Base-by-base conservation (phyloP, 2,329 filamentous ascomycete species). In the Neurospora crassa region DNA sequence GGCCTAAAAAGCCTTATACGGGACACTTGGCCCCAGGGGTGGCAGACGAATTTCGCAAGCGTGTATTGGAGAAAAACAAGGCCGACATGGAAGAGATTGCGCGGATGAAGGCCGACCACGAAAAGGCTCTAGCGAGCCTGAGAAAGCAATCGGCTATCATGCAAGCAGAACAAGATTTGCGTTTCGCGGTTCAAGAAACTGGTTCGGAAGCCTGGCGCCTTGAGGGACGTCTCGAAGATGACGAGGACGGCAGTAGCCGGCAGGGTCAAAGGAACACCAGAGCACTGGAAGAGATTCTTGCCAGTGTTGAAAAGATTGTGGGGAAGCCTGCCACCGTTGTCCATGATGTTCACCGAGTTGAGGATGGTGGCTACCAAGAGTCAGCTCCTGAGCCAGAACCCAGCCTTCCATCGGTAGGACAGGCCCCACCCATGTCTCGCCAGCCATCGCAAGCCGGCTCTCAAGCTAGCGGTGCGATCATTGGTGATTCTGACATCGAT, bases 81-180 rank as follows among this genome's bases (percentile, higher is more conserved):
- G 88, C 91, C 40, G 91, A 92, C 69, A 89, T 92, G 73, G 88
- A 88, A 0, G 94, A 98, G 77, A 93, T 98, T 70, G 91, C 94
- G 76, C 90, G 89, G 75, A 90, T 98, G 87, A 93, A 93, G 80
- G 88, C 87, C 42, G 88, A 91, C 40, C 95, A 99, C 79, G 90
- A 89, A 2, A 89, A 89, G 77, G 87, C 90, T 71, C 87, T 98
- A 82, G 88, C 89, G 34, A 91, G 90, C 74, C 87, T 97, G 76
- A 91, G 90, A 79, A 87, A 88, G 70, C 90, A 89, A 70, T 91
- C 91, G 8, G 81, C 89, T 0, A 84, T 97, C 68, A 90, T 89
- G 76, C 85, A 88, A 71, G 91, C 93, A 1, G 95, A 97, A 80
- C 88, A 90, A 76, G 89, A 92, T 72, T 83, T 98, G 70, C 89